These are phyloP conservation scores for Fusarium chuoi DNA, from an alignment of 2,329 filamentous ascomycete species.

Conservation along the genomic window DNA sequence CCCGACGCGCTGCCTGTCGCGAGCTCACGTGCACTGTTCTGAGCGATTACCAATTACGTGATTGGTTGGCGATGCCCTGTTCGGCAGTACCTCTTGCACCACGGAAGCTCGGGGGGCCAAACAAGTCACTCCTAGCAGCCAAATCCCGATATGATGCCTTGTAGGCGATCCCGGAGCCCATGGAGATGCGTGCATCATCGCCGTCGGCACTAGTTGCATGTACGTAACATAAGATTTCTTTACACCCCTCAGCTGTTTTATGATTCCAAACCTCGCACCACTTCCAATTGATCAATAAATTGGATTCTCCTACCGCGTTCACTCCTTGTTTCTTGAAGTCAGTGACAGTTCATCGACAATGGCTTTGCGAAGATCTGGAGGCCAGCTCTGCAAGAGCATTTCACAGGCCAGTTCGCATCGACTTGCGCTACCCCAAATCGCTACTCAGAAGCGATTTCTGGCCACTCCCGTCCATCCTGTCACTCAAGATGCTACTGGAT, in stretches of 20 bases:
- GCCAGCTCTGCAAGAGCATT: slow-evolving; percentile 45
- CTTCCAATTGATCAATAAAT: slow-evolving; percentile 25
- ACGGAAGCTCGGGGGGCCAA: neutral
- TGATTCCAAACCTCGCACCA: slow-evolving; percentile 30
- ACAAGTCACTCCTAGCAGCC: slow-evolving; percentile 17
- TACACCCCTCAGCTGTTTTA: slow-evolving; percentile 32
- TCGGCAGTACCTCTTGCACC: slow-evolving; percentile 22
- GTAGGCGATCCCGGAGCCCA: slow-evolving; percentile 39
- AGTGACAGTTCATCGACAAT: slow-evolving; percentile 36
- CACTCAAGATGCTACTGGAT: slow-evolving; percentile 77
- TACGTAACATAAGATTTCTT: slow-evolving; percentile 32
- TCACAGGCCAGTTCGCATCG: slow-evolving; percentile 42
- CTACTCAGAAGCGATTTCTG: slow-evolving; percentile 47
- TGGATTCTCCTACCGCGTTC: neutral
- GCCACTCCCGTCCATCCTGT: slow-evolving; percentile 73
- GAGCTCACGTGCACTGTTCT: slow-evolving; percentile 45
- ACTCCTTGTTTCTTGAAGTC: neutral
- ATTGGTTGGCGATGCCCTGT: slow-evolving; percentile 39
- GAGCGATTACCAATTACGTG: slow-evolving; percentile 34
- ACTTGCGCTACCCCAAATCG: slow-evolving; percentile 45
- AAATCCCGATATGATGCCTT: slow-evolving; percentile 38
- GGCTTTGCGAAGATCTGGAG: slow-evolving; percentile 47
- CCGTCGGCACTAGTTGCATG: slow-evolving; percentile 24
- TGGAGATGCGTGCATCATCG: slow-evolving; percentile 44
- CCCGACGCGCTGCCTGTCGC: slow-evolving; percentile 40